These are phyloP conservation scores for Pluteus cervinus DNA, from an alignment of 768 basidiomycete genomes.

Conservation along the genomic window DNA sequence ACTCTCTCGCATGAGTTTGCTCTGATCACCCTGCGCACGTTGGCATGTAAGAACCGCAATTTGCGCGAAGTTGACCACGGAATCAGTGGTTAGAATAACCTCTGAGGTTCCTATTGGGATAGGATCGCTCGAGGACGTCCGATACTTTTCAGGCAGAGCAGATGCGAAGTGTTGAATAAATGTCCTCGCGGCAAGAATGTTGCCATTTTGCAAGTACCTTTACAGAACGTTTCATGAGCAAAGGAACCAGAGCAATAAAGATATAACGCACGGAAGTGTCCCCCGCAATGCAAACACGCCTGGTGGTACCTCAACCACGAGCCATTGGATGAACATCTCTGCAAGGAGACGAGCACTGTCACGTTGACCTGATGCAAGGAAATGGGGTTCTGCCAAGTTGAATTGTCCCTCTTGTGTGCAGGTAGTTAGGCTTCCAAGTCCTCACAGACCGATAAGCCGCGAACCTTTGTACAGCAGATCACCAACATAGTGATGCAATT, in stretches of 20 bases:
- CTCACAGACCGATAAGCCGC: conserved; percentile 4
- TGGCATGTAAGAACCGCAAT: conserved; percentile 87
- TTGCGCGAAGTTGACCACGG: conserved; percentile 83
- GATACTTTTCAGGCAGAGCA: conserved; percentile 51
- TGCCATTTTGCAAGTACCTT: conserved; percentile 79
- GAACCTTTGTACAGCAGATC: conserved; percentile 82
- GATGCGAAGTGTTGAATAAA: conserved; percentile 81
- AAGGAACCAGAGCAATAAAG: background rate
- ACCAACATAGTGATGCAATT: conserved; percentile 85
- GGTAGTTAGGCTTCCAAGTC: conserved; percentile 2
- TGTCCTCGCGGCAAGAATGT: conserved; percentile 89
- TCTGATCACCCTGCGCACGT: conserved; percentile 74
- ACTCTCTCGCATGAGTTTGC: conserved; percentile 66
- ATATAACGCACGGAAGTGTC: conserved; percentile 68
- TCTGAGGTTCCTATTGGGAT: conserved; percentile 52
- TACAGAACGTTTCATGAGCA: conserved; percentile 3
- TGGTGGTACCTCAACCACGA: conserved; percentile 36
- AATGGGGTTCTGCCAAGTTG: conserved; percentile 71
- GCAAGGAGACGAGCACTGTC: conserved; percentile 87
- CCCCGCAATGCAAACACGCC: conserved; percentile 84
- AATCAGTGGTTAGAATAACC: conserved; percentile 68
- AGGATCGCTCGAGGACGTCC: conserved; percentile 34
- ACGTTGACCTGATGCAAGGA: conserved; percentile 80
- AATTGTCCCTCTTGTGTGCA: conserved; percentile 84
- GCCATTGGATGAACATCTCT: conserved; percentile 84